Percentiles rank a stretch among this genome's conserved stretches.
Conservation (phyloP, 129 eudicot species). For the Flaveria trinervia region DNA sequence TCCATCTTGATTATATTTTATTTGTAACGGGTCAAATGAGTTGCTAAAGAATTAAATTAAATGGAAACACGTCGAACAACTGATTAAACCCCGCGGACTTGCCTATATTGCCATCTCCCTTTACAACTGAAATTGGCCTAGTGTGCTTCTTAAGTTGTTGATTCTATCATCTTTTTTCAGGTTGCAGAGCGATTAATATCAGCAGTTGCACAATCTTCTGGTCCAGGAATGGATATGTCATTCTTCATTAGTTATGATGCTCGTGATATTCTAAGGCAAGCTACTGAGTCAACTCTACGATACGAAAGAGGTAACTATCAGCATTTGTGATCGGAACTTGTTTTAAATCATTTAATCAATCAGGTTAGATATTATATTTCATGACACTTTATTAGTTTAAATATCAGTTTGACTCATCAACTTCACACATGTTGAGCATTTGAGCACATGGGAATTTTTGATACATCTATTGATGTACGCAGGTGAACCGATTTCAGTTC, state of each 20-base stretch:
- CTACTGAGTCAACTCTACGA: slow-evolving; percentile 77
- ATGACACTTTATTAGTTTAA: neutral
- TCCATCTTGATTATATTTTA: neutral
- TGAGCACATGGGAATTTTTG: neutral
- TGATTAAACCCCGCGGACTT: neutral
- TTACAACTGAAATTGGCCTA: neutral
- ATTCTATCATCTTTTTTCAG: slow-evolving; percentile 35
- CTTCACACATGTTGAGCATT: neutral
- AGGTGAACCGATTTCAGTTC: slow-evolving; percentile 84
- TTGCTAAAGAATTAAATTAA: neutral
- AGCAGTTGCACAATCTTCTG: slow-evolving; percentile 50
- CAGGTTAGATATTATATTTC: neutral
- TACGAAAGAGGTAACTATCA: slow-evolving; percentile 56
- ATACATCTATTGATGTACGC: slow-evolving; percentile 21
- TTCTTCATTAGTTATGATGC: slow-evolving; percentile 66
- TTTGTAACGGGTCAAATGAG: neutral
- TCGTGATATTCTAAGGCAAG: slow-evolving; percentile 70
- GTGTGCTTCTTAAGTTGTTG: slow-evolving; percentile 9
- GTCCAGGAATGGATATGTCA: slow-evolving; percentile 58
- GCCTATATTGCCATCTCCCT: neutral
- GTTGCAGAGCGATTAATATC: slow-evolving; percentile 75
- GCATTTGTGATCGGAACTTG: neutral
- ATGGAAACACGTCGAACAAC: neutral
- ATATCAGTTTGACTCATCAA: slow-evolving; percentile 11
- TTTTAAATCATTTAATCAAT: neutral